Evolutionary conservation across 176 grass and related monocot species (phyloP).

Genomic region (Triticum monococcum): DNA sequence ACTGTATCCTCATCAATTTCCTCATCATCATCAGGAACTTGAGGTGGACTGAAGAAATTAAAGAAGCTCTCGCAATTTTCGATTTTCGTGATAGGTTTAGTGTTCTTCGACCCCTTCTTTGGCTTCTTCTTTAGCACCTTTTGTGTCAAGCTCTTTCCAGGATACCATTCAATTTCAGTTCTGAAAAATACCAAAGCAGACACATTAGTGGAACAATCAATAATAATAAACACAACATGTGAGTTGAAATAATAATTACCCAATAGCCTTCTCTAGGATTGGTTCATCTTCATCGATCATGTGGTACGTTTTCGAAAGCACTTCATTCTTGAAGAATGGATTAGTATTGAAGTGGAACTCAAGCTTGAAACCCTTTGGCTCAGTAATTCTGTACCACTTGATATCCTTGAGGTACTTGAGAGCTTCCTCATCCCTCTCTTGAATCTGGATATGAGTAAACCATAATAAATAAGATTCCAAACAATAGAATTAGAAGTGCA

Average conservation of each 20-base stretch:
- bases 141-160: constrained; percentile 88
- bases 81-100: constrained; percentile 85
- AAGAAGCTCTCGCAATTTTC: constrained; percentile 97
- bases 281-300: constrained; percentile 97
- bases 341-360: constrained; percentile 84
- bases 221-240: not conserved
- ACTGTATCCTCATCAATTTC: constrained; percentile 96
- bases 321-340: constrained; percentile 84
- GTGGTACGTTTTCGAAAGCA: constrained; percentile 91
- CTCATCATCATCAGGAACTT: constrained; percentile 89
- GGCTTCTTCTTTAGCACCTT: constrained; percentile 96
- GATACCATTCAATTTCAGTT: constrained; percentile 87
- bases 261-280: constrained; percentile 92
- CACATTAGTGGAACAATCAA: not conserved
- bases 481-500: not conserved
- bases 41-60: constrained; percentile 96
- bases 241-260: constrained; percentile 36
- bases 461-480: not conserved
- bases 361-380: constrained; percentile 92
- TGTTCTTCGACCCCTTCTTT: constrained; percentile 88
- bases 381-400: constrained; percentile 71
- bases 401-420: constrained; percentile 93
- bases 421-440: constrained; percentile 85
- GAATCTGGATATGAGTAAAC: constrained; percentile 52
- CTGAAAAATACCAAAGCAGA: constrained; percentile 29